Base-by-base conservation (phyloP, 2,329 filamentous ascomycete genomes). In the Furcasterigmium furcatum region DNA sequence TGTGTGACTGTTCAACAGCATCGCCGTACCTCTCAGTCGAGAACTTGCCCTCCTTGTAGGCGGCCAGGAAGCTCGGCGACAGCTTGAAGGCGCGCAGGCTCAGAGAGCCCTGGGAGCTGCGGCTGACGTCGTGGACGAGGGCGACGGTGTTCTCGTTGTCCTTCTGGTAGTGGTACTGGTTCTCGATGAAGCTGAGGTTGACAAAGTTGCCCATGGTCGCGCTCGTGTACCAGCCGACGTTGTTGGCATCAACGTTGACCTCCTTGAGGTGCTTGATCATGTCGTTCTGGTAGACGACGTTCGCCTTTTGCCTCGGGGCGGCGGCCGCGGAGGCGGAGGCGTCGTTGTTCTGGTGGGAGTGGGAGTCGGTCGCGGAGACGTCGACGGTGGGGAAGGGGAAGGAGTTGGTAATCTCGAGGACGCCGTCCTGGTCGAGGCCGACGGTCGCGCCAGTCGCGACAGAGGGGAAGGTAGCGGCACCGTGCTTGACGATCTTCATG, bases 181-280 rank as follows among this genome's bases (percentile, higher is more conserved):
- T 99, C 80, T 99, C 94, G 69, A 99, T 88, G 64, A 96, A 91
- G 76, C 87, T 88, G 64, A 87, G 70, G 76, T 91, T 96, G 77
- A 97, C 80, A 59, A 97, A 97, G 78, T 96, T 97, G 69, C 94
- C 94, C 88, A 99, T 95, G 68, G 91, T 96, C 53, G 91, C 90
- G 74, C 91, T 96, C 48, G 91, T 96, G 75, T 99, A 99, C 91
- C 91, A 99, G 60, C 94, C 94, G 49, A 95, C 90, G 61, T 90
- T 95, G 77, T 97, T 96, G 55, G 94, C 94, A 67, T 99, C 94
- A 49, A 97, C 88, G 68, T 97, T 99, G 62, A 99, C 94, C 72
- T 97, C 94, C 67, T 92, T 87, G 52, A 97, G 75, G 69, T 94
- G 91, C 63, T 91, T 88, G 70, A 99, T 92, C 92, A 97, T 97